Conservation (phyloP, 306 rosid species). For the Betula pendula region DNA sequence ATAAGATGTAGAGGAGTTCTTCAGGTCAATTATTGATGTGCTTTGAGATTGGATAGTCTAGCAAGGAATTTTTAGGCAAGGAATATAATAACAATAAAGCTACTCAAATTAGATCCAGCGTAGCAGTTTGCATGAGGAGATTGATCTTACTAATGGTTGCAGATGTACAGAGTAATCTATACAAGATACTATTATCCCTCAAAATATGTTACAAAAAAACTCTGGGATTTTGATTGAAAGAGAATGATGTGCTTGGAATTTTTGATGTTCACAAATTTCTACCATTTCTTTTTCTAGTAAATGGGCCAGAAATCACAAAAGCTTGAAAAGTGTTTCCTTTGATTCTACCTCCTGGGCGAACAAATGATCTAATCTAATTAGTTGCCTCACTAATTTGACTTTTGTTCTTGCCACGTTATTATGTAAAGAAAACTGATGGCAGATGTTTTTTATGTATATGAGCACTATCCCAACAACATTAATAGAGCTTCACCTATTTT, state of each 20-base stretch:
- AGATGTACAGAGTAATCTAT: constrained; percentile 6
- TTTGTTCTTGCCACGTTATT: not conserved
- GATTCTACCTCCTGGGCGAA: not conserved
- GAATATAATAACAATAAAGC: too few relatives aligned
- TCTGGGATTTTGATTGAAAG: not conserved
- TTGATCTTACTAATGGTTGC: not conserved
- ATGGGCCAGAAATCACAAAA: not conserved
- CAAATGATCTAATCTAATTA: not conserved
- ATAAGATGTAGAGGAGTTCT: not conserved
- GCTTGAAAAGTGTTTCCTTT: not conserved
- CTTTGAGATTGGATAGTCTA: not conserved
- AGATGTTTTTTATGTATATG: not conserved
- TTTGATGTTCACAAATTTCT: not conserved
- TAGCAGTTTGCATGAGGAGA: not conserved
- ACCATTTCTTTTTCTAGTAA: not conserved
- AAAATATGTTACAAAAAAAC: not conserved
- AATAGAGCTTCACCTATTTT: not conserved
- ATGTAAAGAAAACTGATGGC: not conserved
- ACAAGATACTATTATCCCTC: not conserved
- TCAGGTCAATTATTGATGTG: not conserved
- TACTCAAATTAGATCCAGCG: too few relatives aligned
- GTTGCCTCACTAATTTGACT: not conserved
- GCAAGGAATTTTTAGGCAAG: not conserved
- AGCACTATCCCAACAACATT: not conserved
- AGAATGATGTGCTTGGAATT: not conserved